These are phyloP conservation scores for Elongisporangium senticosum DNA, from an alignment of 352 stramenopile genomes.

Conservation along the genomic window DNA sequence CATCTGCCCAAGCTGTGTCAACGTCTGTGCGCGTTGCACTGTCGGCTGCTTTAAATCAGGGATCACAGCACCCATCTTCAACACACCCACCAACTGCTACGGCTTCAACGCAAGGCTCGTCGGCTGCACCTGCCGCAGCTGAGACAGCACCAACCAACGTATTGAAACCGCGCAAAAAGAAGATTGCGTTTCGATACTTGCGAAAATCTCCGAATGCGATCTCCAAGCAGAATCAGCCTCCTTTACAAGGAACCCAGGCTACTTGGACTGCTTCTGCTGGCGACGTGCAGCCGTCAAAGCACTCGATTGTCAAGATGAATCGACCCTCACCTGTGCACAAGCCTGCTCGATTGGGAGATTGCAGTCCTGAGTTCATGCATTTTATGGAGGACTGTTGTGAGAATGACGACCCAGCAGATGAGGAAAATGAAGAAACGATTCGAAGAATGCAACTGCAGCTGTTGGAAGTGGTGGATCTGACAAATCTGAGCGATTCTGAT, in stretches of 20 bases:
- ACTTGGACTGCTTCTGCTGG: conserved; percentile 1
- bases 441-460: conserved; percentile 29
- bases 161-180: conserved; percentile 25
- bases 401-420: conserved; percentile 9
- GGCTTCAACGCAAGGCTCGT: too few species aligned
- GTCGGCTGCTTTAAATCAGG: neutral
- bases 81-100: too few species aligned
- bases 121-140: neutral
- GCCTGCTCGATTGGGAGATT: conserved; percentile 22
- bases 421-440: conserved; percentile 13
- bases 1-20: neutral
- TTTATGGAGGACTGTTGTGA: conserved; percentile 30
- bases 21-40: neutral
- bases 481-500: conserved; percentile 47
- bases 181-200: neutral
- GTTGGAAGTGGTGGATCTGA: conserved; percentile 56
- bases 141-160: conserved; percentile 4
- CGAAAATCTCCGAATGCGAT: neutral
- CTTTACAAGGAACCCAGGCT: conserved; percentile 5
- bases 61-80: neutral
- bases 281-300: neutral
- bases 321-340: conserved; percentile 5
- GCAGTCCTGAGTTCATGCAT: conserved; percentile 31
- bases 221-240: neutral
- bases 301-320: conserved; percentile 4